Evolutionary conservation across 768 basidiomycete species (phyloP).

Genomic region (Chlorophyllum brunneum): DNA sequence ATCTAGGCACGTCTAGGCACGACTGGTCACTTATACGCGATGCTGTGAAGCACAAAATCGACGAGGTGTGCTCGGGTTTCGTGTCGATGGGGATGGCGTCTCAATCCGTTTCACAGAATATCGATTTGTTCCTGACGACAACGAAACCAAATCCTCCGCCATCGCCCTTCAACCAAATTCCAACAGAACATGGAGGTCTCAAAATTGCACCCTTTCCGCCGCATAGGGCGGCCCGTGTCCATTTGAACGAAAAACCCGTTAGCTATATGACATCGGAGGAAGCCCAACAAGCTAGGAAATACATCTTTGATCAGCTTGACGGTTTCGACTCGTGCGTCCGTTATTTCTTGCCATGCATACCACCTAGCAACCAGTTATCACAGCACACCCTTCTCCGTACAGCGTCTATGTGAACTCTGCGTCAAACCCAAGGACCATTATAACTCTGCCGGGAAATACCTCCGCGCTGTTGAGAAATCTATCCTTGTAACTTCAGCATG

Average conservation of each 20-base stretch:
- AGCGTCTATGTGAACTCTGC: conserved; percentile 83
- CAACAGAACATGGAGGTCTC: conserved; percentile 53
- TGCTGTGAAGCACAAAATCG: conserved; percentile 68
- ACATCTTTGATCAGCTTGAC: conserved; percentile 62
- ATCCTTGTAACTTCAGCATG: conserved; percentile 81
- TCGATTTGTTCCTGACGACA: conserved; percentile 42
- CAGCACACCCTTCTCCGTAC: conserved; percentile 83
- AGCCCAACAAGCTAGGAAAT: conserved; percentile 49
- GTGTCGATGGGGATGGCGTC: conserved; percentile 12
- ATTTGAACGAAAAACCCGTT: conserved; percentile 50
- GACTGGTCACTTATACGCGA: conserved; percentile 71
- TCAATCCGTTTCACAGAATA: conserved; percentile 36
- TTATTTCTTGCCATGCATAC: not conserved
- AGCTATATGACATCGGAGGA: conserved; percentile 60
- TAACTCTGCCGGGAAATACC: conserved; percentile 78
- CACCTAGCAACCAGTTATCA: conserved; percentile 6
- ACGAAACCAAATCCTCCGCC: conserved; percentile 32
- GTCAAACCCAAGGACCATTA: conserved; percentile 68
- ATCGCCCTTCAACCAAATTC: conserved; percentile 36
- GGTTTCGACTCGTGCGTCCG: conserved; percentile 67
- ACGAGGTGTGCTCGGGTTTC: conserved; percentile 48
- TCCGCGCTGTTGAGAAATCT: conserved; percentile 80
- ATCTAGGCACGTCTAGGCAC: conserved; percentile 33
- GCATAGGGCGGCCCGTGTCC: conserved; percentile 45
- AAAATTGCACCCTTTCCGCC: conserved; percentile 73